These are phyloP conservation scores for Meyerozyma sp. DNA, from an alignment of 1,139 yeast genomes.

Conservation along the genomic window DNA sequence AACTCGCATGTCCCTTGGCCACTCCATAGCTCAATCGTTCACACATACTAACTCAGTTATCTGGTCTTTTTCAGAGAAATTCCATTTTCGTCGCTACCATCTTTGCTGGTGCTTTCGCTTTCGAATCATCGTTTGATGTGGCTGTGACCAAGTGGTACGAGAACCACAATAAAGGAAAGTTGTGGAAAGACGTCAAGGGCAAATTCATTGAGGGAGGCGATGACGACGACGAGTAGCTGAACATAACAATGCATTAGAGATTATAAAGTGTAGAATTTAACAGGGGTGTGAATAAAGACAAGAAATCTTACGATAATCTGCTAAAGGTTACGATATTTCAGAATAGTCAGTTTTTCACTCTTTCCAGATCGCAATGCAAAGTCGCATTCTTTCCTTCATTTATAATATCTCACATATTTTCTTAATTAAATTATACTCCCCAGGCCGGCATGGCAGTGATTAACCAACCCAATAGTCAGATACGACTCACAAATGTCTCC, in stretches of 20 bases:
- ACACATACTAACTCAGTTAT: background rate
- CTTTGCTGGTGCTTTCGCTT: constrained; percentile 81
- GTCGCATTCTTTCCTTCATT: background rate
- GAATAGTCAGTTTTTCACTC: background rate
- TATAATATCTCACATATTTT: background rate
- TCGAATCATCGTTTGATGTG: constrained; percentile 80
- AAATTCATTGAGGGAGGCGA: constrained; percentile 55
- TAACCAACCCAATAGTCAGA: constrained; percentile 85
- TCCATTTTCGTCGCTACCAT: constrained; percentile 83
- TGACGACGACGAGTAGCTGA: constrained; percentile 41
- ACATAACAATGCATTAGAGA: background rate
- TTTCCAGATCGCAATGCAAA: background rate
- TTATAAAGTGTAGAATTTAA: background rate
- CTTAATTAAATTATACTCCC: background rate
- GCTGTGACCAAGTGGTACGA: constrained; percentile 82
- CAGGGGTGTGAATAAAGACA: background rate
- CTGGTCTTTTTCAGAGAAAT: constrained; percentile 82
- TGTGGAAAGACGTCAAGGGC: constrained; percentile 91
- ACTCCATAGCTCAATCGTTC: background rate
- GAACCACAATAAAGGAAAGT: constrained; percentile 87
- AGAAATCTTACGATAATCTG: background rate
- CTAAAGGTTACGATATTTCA: too few species aligned
- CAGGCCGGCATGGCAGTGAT: constrained; percentile 46
- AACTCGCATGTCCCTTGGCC: background rate
- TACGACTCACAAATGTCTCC: constrained; percentile 89